Percentiles rank a stretch among this genome's conserved stretches.
Evolutionary conservation across 164 flowering plant species (phyloP).

Genomic region (Kingdonia uniflora): DNA sequence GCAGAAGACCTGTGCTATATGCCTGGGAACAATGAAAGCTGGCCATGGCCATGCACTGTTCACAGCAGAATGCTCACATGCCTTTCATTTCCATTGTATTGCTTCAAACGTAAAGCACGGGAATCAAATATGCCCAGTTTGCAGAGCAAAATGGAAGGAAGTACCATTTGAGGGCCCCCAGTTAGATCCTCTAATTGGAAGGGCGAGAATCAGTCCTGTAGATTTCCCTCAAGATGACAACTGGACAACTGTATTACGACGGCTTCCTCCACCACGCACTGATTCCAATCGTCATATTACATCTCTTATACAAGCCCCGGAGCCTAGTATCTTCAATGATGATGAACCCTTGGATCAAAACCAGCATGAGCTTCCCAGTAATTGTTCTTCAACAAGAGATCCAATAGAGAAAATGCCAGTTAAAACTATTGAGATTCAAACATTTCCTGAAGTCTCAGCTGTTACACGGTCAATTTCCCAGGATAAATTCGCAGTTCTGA

Average conservation of each 20-base stretch:
- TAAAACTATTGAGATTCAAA: slow-evolving; percentile 42
- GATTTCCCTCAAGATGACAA: slow-evolving; percentile 44
- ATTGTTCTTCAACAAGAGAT: slow-evolving; percentile 8
- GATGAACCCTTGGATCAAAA: slow-evolving; percentile 53
- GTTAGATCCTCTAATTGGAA: slow-evolving; percentile 25
- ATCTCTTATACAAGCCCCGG: slow-evolving; percentile 35
- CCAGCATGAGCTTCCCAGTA: slow-evolving; percentile 15
- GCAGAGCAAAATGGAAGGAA: slow-evolving; percentile 95
- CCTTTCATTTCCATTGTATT: slow-evolving; percentile 91
- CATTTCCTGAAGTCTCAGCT: slow-evolving; percentile 65
- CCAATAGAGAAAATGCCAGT: slow-evolving; percentile 7
- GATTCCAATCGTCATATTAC: slow-evolving; percentile 29
- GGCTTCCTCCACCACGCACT: slow-evolving; percentile 34
- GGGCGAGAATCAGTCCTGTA: slow-evolving; percentile 32
- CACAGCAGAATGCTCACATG: slow-evolving; percentile 92
- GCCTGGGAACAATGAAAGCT: slow-evolving; percentile 64
- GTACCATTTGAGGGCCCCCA: slow-evolving; percentile 55
- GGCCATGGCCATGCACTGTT: slow-evolving; percentile 91
- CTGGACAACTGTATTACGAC: slow-evolving; percentile 36
- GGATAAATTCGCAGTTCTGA: slow-evolving; percentile 44
- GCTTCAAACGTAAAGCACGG: slow-evolving; percentile 91
- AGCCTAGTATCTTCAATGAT: slow-evolving; percentile 61
- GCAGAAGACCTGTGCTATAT: slow-evolving; percentile 88
- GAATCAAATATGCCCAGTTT: slow-evolving; percentile 77
- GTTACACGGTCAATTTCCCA: slow-evolving; percentile 36